Conservation (phyloP, 176 grass and related monocot genomes). For the Aechmea fasciata region DNA sequence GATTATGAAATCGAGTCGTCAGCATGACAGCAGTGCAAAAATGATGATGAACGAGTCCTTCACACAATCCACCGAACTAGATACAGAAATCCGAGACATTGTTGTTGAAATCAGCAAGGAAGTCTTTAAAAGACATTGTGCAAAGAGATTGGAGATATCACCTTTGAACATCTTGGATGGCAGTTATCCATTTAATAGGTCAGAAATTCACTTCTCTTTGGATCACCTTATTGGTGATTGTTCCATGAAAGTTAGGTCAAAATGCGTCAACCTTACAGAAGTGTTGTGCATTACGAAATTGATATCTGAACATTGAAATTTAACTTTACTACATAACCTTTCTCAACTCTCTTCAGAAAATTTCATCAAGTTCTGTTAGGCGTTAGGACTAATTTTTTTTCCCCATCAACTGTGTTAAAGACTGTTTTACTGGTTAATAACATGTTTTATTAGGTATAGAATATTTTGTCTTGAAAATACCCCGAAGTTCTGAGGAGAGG, state of each 20-base stretch:
- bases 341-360: too few species aligned
- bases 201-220: slow-evolving; percentile 11
- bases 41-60: slow-evolving; percentile 29
- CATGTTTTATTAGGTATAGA: too few species aligned
- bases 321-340: too few species aligned
- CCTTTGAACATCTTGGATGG: slow-evolving; percentile 54
- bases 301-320: too few species aligned
- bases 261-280: too few species aligned
- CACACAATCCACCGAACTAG: slow-evolving; percentile 22
- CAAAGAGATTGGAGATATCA: slow-evolving; percentile 81
- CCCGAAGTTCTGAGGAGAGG: too few species aligned
- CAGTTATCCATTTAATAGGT: slow-evolving; percentile 59
- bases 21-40: slow-evolving; percentile 48
- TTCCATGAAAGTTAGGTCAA: background rate
- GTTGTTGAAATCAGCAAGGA: slow-evolving; percentile 88
- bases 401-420: too few species aligned
- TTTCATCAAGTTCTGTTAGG: too few species aligned
- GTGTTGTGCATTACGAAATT: too few species aligned
- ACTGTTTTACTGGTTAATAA: too few species aligned
- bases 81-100: slow-evolving; percentile 64
- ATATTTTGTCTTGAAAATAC: too few species aligned
- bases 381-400: too few species aligned
- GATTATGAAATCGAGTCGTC: slow-evolving; percentile 47
- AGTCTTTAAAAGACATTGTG: slow-evolving; percentile 85
- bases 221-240: slow-evolving; percentile 13